phyloP scores from a whole-genome alignment of 2,329 filamentous ascomycete genomes.

The Stachybotrys chlorohalonatus region DNA sequence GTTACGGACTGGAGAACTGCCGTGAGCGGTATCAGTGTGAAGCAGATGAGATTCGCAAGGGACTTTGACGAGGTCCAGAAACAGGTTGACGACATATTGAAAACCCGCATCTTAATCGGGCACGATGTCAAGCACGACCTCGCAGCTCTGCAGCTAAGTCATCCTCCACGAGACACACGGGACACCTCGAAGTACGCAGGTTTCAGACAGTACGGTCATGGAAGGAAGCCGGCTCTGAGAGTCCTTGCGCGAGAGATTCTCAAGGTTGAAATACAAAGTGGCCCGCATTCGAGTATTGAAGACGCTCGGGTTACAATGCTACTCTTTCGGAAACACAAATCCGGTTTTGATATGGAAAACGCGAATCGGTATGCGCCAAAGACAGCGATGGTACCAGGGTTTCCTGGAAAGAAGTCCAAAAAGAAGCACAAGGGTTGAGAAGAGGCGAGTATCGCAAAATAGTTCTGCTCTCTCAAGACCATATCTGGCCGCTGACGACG shows the following conservation, averaged over 20 bases:
- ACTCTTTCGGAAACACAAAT: slow-evolving; percentile 74
- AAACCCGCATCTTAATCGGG: slow-evolving; percentile 66
- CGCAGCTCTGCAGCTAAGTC: slow-evolving; percentile 64
- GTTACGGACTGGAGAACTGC: slow-evolving; percentile 87
- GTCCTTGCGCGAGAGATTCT: slow-evolving; percentile 48
- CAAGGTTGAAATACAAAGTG: slow-evolving; percentile 53
- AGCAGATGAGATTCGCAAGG: slow-evolving; percentile 61
- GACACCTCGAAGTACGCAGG: slow-evolving; percentile 74
- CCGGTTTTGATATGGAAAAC: slow-evolving; percentile 76
- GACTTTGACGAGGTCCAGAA: slow-evolving; percentile 69
- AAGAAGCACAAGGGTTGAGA: slow-evolving; percentile 26
- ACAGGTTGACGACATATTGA: slow-evolving; percentile 59
- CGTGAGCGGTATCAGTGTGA: slow-evolving; percentile 72
- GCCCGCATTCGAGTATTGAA: slow-evolving; percentile 57
- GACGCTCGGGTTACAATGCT: slow-evolving; percentile 89
- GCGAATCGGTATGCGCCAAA: slow-evolving; percentile 51
- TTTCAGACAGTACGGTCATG: slow-evolving; percentile 61
- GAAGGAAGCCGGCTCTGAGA: slow-evolving; percentile 59
- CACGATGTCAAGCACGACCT: slow-evolving; percentile 79
- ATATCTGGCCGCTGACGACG: too few relatives aligned
- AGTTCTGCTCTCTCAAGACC: too few relatives aligned
- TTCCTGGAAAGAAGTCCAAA: slow-evolving; percentile 30
- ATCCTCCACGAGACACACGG: slow-evolving; percentile 68
- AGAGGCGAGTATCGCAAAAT: background rate
- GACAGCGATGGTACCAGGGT: slow-evolving; percentile 4